Evolutionary conservation across 176 grass and related monocot species (phyloP).

Genomic region (Musa acuminata): DNA sequence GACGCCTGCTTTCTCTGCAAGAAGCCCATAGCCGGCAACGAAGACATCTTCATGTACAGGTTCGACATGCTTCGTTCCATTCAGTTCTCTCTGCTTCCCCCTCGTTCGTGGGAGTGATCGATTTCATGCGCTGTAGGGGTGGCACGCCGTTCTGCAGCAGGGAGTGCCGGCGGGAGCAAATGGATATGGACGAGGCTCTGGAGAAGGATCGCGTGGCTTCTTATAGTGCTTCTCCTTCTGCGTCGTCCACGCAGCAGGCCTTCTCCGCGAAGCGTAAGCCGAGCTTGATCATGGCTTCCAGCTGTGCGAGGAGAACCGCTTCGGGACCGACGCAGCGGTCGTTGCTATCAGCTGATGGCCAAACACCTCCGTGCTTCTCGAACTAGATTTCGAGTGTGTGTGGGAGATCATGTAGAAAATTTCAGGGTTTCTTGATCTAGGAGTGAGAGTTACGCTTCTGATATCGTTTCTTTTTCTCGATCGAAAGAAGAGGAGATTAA

Average conservation of each 20-base stretch:
- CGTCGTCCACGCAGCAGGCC: background rate
- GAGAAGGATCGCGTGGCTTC: background rate
- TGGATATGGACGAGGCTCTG: constrained; percentile 35
- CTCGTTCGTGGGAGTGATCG: background rate
- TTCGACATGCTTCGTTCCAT: background rate
- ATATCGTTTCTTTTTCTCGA: too few species aligned
- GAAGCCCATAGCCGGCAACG: constrained; percentile 25
- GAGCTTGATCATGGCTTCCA: background rate
- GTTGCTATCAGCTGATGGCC: background rate
- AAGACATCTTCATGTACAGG: constrained; percentile 65
- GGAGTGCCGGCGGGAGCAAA: constrained; percentile 83
- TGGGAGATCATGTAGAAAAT: too few species aligned
- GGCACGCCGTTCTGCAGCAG: constrained; percentile 86
- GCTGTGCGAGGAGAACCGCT: background rate
- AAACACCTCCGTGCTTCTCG: too few species aligned
- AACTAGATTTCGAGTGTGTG: too few species aligned
- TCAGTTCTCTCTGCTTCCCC: background rate
- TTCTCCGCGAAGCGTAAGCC: background rate
- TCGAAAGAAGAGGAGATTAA: background rate
- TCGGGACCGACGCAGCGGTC: background rate
- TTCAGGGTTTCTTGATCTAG: too few species aligned
- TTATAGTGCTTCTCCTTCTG: background rate
- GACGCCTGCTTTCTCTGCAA: constrained; percentile 40
- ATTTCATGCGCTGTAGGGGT: constrained; percentile 24
- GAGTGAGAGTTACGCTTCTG: too few species aligned